These are phyloP conservation scores for Aspergillus indologenus DNA, from an alignment of 495 filamentous ascomycete species.

Conservation along the genomic window DNA sequence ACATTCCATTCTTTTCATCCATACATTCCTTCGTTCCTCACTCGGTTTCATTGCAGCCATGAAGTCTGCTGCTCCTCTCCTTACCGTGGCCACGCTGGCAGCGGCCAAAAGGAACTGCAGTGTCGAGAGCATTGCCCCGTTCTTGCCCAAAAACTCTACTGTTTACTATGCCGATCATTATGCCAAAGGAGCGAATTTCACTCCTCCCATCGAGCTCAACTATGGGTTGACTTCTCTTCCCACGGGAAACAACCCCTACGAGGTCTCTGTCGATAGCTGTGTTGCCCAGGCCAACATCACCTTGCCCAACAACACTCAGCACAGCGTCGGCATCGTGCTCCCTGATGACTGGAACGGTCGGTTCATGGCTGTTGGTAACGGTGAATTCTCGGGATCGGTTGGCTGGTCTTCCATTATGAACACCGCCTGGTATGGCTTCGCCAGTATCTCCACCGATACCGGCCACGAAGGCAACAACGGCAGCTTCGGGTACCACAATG, in stretches of 20 bases:
- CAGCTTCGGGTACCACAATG: constrained; percentile 21
- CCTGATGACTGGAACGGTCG: constrained; percentile 12
- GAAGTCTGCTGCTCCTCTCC: background rate
- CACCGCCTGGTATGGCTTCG: constrained; percentile 45
- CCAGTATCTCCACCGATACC: constrained; percentile 53
- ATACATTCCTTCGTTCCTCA: background rate
- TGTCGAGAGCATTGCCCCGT: background rate
- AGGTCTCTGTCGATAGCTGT: constrained; percentile 1
- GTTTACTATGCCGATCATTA: constrained; percentile 4
- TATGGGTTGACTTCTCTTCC: constrained; percentile 2
- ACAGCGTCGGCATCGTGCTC: constrained; percentile 2
- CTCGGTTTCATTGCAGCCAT: background rate
- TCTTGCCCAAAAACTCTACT: constrained; percentile 2
- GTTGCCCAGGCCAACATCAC: constrained; percentile 5
- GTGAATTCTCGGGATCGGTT: constrained; percentile 8
- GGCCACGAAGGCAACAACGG: constrained; percentile 50
- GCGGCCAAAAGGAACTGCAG: constrained; percentile 4
- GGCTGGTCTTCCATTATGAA: constrained; percentile 6
- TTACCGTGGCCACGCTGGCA: background rate
- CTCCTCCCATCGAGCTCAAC: background rate
- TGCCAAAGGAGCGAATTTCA: background rate
- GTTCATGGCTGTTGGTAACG: constrained; percentile 10
- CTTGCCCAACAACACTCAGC: background rate
- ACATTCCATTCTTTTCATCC: background rate
- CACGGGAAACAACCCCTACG: background rate